Evolutionary conservation across 2,329 filamentous ascomycete species (phyloP).

Genomic region (Cadophora sp.): DNA sequence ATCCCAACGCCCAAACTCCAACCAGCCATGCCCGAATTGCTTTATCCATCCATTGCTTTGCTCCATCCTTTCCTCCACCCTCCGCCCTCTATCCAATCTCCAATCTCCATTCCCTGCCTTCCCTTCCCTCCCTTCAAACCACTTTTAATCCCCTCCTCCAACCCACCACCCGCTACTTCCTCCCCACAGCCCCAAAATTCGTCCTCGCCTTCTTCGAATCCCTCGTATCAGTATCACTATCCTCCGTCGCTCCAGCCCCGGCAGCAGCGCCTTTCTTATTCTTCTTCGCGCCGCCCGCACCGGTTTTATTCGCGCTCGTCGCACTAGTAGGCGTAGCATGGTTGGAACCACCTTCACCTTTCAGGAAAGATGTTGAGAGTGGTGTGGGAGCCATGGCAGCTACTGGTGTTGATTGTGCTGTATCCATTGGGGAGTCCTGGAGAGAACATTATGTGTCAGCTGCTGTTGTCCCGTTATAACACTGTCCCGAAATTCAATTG

Average conservation of each 20-base stretch:
- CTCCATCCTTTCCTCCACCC: no score
- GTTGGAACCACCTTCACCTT: constrained; percentile 53
- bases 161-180: constrained; percentile 35
- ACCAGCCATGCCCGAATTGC: constrained; percentile 12
- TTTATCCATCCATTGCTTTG: neutral
- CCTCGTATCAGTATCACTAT: constrained; percentile 64
- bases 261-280: neutral
- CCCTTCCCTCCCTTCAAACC: neutral
- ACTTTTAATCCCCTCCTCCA: neutral
- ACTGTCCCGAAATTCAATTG: no score
- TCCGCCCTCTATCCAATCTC: neutral
- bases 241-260: constrained; percentile 45
- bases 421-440: constrained; percentile 43
- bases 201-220: constrained; percentile 48
- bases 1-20: constrained; percentile 14
- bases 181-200: constrained; percentile 40
- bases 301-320: constrained; percentile 47
- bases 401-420: constrained; percentile 42
- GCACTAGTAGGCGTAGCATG: constrained; percentile 63
- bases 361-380: constrained; percentile 60
- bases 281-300: constrained; percentile 42
- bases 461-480: no score
- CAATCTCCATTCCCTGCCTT: no score
- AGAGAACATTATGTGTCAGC: neutral
- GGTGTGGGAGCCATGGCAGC: constrained; percentile 60